Conservation (phyloP, 2,329 filamentous ascomycete species). For the Nothophoma quercina region DNA sequence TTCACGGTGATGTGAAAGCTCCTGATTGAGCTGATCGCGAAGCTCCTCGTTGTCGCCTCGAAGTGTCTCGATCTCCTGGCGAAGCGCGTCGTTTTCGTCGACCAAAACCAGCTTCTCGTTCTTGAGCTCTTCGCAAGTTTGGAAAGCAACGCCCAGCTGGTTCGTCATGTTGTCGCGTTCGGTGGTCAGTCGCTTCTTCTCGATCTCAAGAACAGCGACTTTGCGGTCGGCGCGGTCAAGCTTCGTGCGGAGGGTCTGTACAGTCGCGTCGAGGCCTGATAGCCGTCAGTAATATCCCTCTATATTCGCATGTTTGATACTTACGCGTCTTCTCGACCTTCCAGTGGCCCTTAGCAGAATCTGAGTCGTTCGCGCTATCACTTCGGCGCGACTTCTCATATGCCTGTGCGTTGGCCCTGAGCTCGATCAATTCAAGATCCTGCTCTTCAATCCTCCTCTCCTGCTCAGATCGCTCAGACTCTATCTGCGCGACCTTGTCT, state of each 20-base stretch:
- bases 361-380: slow-evolving; percentile 61
- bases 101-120: slow-evolving; percentile 52
- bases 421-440: slow-evolving; percentile 60
- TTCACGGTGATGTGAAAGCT: slow-evolving; percentile 43
- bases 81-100: slow-evolving; percentile 47
- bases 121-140: slow-evolving; percentile 62
- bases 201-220: slow-evolving; percentile 67
- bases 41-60: slow-evolving; percentile 45
- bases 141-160: slow-evolving; percentile 68
- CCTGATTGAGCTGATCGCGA: slow-evolving; percentile 43
- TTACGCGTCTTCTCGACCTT: slow-evolving; percentile 64
- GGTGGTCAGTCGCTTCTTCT: slow-evolving; percentile 67
- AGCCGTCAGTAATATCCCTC: slow-evolving; percentile 21
- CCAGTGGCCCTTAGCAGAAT: slow-evolving; percentile 47
- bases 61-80: slow-evolving; percentile 46
- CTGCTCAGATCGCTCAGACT: slow-evolving; percentile 61
- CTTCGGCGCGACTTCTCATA: slow-evolving; percentile 51
- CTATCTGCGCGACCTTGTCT: slow-evolving; percentile 64
- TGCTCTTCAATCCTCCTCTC: slow-evolving; percentile 60
- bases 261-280: slow-evolving; percentile 65
- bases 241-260: slow-evolving; percentile 67
- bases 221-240: slow-evolving; percentile 70
- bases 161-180: slow-evolving; percentile 72
- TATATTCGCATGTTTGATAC: slow-evolving; percentile 36
- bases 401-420: slow-evolving; percentile 57